Percentiles rank a stretch among this genome's conserved stretches.
Evolutionary conservation across 2,329 filamentous ascomycete genomes (phyloP).

Genomic region (Calonectria pseudoturangicola): DNA sequence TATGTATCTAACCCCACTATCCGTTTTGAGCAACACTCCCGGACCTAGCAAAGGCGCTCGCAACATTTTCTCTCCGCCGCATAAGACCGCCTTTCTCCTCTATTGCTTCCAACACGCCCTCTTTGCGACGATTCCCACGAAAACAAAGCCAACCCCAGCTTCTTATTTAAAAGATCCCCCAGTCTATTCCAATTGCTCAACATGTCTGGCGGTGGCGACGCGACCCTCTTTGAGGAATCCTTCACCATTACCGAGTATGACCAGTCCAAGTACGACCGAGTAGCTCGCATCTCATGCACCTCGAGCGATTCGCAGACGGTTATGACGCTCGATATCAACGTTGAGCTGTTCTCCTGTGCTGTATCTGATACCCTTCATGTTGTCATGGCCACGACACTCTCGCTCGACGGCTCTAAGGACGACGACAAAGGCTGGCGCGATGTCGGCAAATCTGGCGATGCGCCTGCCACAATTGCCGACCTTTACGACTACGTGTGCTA

Average conservation of each 20-base stretch:
- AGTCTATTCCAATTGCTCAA: constrained; percentile 25
- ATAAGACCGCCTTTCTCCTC: constrained; percentile 25
- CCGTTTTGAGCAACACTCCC: constrained; percentile 42
- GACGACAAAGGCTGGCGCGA: constrained; percentile 89
- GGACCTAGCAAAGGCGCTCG: constrained; percentile 18
- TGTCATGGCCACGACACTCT: constrained; percentile 88
- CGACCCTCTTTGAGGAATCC: constrained; percentile 93
- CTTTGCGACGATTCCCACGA: not conserved
- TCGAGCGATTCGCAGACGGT: constrained; percentile 84
- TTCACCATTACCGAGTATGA: constrained; percentile 89
- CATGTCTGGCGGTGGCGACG: constrained; percentile 80
- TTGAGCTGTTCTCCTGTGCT: constrained; percentile 88
- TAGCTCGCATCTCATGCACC: constrained; percentile 87
- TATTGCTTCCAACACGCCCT: not conserved
- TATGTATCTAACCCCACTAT: constrained; percentile 48
- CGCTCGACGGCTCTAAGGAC: constrained; percentile 89
- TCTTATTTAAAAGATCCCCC: not conserved
- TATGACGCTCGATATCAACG: constrained; percentile 94
- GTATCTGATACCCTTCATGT: constrained; percentile 86
- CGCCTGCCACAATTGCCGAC: constrained; percentile 80
- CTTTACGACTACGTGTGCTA: constrained; percentile 92
- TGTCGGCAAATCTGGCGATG: constrained; percentile 71
- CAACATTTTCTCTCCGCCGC: constrained; percentile 50
- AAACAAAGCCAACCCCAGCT: not conserved
- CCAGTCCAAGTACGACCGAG: constrained; percentile 94